phyloP scores from a whole-genome alignment of 2,329 filamentous ascomycete genomes.

The Harringtonia lauricola region DNA sequence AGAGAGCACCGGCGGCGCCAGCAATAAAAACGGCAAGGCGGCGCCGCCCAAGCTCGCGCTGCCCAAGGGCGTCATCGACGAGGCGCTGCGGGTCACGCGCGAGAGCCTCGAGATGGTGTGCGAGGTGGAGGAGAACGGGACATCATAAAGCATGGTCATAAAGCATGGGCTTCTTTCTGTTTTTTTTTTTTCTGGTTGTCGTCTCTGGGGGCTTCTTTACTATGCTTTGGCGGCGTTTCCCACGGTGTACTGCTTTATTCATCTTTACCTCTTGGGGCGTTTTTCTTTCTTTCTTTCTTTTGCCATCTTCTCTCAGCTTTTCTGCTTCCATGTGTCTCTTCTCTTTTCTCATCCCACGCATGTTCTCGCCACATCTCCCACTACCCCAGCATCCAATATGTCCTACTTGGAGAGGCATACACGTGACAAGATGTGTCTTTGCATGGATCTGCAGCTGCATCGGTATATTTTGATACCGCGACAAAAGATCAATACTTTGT shows the following conservation, averaged over 20 bases:
- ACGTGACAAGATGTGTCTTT: too few species aligned
- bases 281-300: background rate
- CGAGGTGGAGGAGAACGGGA: slow-evolving; percentile 14
- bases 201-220: too few species aligned
- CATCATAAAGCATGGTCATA: slow-evolving; percentile 5
- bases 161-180: background rate
- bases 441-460: too few species aligned
- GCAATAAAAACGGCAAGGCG: slow-evolving; percentile 8
- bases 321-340: too few species aligned
- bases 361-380: too few species aligned
- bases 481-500: too few species aligned
- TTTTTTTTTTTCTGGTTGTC: background rate
- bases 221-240: background rate
- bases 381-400: too few species aligned
- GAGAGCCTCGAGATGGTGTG: slow-evolving; percentile 40
- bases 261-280: too few species aligned
- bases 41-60: slow-evolving; percentile 36
- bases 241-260: background rate
- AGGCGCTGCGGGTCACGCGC: slow-evolving; percentile 48
- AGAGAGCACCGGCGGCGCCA: slow-evolving; percentile 5
- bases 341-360: too few species aligned
- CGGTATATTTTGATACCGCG: too few species aligned
- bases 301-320: too few species aligned
- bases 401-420: too few species aligned
- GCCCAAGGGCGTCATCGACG: slow-evolving; percentile 47